These are phyloP conservation scores for Claviceps sp. DNA, from an alignment of 2,329 filamentous ascomycete species.

Conservation along the genomic window DNA sequence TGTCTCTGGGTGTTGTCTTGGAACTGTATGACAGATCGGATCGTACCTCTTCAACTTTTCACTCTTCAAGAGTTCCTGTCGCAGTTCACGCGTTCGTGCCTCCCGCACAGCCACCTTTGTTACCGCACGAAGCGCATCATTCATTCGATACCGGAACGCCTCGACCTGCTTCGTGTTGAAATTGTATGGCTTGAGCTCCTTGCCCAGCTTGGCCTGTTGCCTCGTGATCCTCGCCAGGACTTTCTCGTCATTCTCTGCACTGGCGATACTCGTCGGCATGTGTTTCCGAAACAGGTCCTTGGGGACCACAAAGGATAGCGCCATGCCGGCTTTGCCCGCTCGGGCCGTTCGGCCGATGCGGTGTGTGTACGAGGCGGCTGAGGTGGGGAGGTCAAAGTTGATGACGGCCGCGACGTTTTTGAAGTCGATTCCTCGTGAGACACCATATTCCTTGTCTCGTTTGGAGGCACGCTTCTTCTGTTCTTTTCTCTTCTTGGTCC, in stretches of 20 bases:
- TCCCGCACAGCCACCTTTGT: slow-evolving; percentile 84
- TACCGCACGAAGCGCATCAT: slow-evolving; percentile 79
- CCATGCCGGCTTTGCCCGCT: slow-evolving; percentile 84
- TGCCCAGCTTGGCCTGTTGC: slow-evolving; percentile 64
- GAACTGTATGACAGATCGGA: no score
- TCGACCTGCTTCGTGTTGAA: slow-evolving; percentile 94
- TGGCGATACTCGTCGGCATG: slow-evolving; percentile 65
- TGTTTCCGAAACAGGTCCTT: slow-evolving; percentile 75
- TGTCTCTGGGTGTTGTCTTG: no score
- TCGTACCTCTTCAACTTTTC: slow-evolving; percentile 61
- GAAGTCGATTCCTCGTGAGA: slow-evolving; percentile 92
- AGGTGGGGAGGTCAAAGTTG: slow-evolving; percentile 89
- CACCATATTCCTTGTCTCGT: slow-evolving; percentile 75
- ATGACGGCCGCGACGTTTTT: slow-evolving; percentile 87
- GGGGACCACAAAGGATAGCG: slow-evolving; percentile 88
- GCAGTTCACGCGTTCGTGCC: slow-evolving; percentile 74
- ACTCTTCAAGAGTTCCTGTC: slow-evolving; percentile 80
- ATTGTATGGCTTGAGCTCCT: slow-evolving; percentile 76
- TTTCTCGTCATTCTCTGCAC: slow-evolving; percentile 71
- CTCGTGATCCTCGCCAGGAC: slow-evolving; percentile 67
- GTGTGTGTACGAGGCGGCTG: slow-evolving; percentile 89
- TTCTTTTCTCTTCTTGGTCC: slow-evolving; percentile 6
- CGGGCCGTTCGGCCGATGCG: slow-evolving; percentile 87
- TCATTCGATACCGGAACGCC: slow-evolving; percentile 88
- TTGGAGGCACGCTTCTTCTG: slow-evolving; percentile 37